phyloP scores from a whole-genome alignment of 257 asterid genomes.

The Leptodermis oblonga region DNA sequence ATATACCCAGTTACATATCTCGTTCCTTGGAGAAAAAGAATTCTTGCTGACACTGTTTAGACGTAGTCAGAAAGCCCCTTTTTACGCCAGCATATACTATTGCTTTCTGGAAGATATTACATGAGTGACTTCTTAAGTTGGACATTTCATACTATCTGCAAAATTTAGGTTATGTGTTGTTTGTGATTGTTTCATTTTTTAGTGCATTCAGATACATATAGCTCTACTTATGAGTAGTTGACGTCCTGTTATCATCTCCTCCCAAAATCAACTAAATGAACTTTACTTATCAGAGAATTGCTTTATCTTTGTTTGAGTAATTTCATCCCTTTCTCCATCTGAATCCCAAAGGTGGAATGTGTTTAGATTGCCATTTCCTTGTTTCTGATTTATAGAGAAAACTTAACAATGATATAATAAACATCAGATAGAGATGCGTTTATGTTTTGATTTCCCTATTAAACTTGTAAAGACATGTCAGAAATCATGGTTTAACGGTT shows the following conservation, averaged over 20 bases:
- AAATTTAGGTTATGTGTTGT: background rate
- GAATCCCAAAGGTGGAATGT: too few species aligned
- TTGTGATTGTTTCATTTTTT: background rate
- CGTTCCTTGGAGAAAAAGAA: background rate
- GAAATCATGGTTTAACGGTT: background rate
- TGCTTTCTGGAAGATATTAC: background rate
- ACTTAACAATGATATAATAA: background rate
- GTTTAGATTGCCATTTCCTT: background rate
- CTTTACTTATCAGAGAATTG: background rate
- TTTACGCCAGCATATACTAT: background rate
- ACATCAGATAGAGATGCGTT: background rate
- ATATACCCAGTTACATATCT: background rate
- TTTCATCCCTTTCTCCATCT: background rate
- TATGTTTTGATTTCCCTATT: background rate
- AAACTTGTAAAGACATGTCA: background rate
- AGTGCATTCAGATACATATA: background rate
- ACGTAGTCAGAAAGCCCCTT: background rate
- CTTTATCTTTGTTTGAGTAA: background rate
- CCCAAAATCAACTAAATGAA: background rate
- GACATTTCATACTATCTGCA: background rate
- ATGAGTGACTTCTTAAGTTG: background rate
- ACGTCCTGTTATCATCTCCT: background rate
- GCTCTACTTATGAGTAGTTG: background rate
- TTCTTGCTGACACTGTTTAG: background rate
- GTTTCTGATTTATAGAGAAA: background rate